These are phyloP conservation scores for Pulveroboletus ravenelii DNA, from an alignment of 768 basidiomycete genomes.

Conservation along the genomic window DNA sequence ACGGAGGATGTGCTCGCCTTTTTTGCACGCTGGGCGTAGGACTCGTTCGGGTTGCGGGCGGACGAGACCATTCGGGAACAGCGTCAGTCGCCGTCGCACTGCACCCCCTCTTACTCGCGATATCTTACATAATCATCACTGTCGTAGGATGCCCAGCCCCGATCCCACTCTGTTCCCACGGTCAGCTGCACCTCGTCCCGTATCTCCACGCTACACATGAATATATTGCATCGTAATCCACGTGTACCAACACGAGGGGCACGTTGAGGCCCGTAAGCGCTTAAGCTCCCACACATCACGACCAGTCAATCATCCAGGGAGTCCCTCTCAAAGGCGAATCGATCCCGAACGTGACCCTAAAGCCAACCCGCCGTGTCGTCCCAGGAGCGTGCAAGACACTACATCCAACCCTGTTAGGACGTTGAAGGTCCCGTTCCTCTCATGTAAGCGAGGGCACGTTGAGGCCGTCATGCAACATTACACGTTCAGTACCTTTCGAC, in stretches of 20 bases:
- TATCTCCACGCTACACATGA: background rate
- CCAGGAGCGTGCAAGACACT: constrained; percentile 44
- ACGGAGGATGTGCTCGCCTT: constrained; percentile 30
- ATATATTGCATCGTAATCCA: background rate
- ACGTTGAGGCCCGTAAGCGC: constrained; percentile 38
- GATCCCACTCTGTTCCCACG: constrained; percentile 6
- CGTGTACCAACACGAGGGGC: constrained; percentile 14
- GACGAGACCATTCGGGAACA: constrained; percentile 30
- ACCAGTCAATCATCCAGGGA: background rate
- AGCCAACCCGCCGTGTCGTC: constrained; percentile 22
- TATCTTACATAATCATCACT: constrained; percentile 19
- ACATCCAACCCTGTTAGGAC: constrained; percentile 44
- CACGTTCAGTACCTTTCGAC: constrained; percentile 28
- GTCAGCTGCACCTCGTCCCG: too few species aligned
- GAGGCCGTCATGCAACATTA: constrained; percentile 53
- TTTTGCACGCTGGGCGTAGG: constrained; percentile 55
- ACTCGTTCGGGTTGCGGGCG: constrained; percentile 40
- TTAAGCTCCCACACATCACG: constrained; percentile 12
- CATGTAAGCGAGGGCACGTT: constrained; percentile 67
- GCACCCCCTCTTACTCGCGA: constrained; percentile 7
- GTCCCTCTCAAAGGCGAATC: constrained; percentile 4
- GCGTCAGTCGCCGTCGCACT: constrained; percentile 23
- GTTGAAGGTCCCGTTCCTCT: constrained; percentile 64
- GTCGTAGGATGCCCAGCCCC: constrained; percentile 5
- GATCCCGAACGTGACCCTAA: constrained; percentile 15